Evolutionary conservation across 306 rosid species (phyloP), one percentile per base, ranked within the genome.

Genomic region (Lotus japonicus): DNA sequence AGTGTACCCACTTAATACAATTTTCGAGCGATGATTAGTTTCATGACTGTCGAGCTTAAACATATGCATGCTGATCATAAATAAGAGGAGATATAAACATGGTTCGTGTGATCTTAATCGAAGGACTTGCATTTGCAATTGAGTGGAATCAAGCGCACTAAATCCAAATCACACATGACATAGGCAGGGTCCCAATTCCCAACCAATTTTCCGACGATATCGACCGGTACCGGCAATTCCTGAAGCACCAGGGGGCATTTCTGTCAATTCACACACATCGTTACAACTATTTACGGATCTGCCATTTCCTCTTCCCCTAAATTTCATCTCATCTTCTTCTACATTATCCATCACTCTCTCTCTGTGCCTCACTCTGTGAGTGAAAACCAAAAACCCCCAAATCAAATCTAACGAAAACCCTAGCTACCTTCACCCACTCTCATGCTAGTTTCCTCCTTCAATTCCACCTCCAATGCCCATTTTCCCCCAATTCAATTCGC

Each of bases 241-340:
- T 0, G 5, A 28, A 62, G 12, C 4, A 3, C 0, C 0, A 0
- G 1, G n/a, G 75, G 59, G 44, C 9, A 49, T 59, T 39, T 49
- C 3, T 1, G 80, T 49, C 46, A 70, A 53, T 53, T 44, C n/a
- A 6, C 0, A 2, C 12, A 31, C 7, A 14, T 16, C 1, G 4
- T 31, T 61, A 44, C 12, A 55, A 35, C 21, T 38, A 26, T 41
- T 83, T 81, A 83, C 88, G 23, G 67, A 73, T 77, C 66, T 77
- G 77, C 87, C 89, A 59, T 64, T 67, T 0, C 16, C 52, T 50
- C 56, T 48, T 42, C 9, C 58, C 71, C 18, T 64, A 61, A 31
- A 16, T 21, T 42, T 43, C 64, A 39, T 78, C 49, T 43, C 64
- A 39, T 78, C 59, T 31, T 28, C 60, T 54, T 28, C 60, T 54